Base-by-base conservation (phyloP, 208 protist species). In the Crithidia bombi region DNA sequence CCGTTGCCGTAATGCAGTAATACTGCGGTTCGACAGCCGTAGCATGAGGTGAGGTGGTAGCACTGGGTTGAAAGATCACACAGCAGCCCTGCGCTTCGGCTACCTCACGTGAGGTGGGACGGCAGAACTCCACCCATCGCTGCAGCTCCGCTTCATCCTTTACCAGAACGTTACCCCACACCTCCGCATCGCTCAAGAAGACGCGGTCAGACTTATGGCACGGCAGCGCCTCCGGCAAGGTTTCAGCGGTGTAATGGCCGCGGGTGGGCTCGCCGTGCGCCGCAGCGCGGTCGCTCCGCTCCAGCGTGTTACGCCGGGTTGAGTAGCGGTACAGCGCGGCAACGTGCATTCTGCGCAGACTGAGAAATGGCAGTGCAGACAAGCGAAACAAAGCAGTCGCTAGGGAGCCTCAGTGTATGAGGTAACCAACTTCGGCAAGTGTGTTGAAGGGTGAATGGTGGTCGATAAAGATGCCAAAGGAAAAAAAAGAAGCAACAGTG, bases 111-210 rank as follows among this genome's bases (percentile, higher is more conserved):
- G 54, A 59, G n/a, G 11, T 59, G 10, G 54, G 54, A 5, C 17
- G 33, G 35, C 54, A 59, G 35, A 35, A 46, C 15, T 5, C 6
- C 30, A 28, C 21, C 54, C 54, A 59, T 10, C 21, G 33, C 35
- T 44, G 54, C 33, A 59, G 26, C 35, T 59, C 54, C 32, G 30
- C n/a, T 44, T 59, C 54, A 15, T 44, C 54, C 4, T 11, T 6
- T 12, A 59, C 19, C 3, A 59, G 14, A 19, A 59, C n/a, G 35
- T 59, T 59, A 35, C 54, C 54, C 54, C 54, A 59, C 4, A 59
- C 35, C 12, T 59, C 54, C 9, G 54, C 54, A 11, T 44, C 33
- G 19, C 33, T 4, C 7, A 35, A 4, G 35, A 30, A 59, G 54
- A 41, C n/a, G 54, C 2, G n/a, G 35, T 39, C 54, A 44, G 17